Conservation (phyloP, 176 grass and related monocot genomes). For the Poa annua region DNA sequence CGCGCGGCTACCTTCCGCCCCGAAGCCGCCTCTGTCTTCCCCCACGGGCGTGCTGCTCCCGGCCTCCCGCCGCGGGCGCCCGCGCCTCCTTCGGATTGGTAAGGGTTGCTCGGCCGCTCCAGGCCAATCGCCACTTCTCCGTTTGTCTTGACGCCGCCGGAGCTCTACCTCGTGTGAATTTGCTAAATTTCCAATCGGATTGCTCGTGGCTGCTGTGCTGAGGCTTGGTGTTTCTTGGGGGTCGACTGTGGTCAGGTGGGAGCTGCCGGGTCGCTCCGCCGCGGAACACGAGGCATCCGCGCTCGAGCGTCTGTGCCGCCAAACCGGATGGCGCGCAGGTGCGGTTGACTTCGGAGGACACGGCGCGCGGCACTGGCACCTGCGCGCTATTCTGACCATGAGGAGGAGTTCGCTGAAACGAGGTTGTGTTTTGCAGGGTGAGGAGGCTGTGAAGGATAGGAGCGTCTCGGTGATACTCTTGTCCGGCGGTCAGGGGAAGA, state of each 20-base stretch:
- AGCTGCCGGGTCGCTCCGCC: conserved; percentile 31
- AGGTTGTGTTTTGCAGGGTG: conserved; percentile 38
- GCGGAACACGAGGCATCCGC: conserved; percentile 10
- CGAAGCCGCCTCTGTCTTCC: not conserved
- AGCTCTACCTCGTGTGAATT: not conserved
- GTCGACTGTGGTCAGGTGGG: conserved; percentile 31
- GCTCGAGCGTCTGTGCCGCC: conserved; percentile 30
- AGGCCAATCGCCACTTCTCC: not conserved
- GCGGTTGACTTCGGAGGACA: not conserved
- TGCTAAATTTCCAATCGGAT: not conserved
- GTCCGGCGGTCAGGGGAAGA: conserved; percentile 83
- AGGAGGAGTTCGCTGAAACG: conserved; percentile 6
- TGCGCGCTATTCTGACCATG: not conserved
- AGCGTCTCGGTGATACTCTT: conserved; percentile 93
- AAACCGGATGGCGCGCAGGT: conserved; percentile 46
- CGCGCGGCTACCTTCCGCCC: conserved; percentile 8
- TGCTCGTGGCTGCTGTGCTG: conserved; percentile 1
- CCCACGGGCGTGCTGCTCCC: not conserved
- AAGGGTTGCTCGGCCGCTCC: not conserved
- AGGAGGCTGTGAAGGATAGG: conserved; percentile 65
- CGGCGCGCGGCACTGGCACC: not conserved
- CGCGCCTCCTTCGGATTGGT: conserved; percentile 37
- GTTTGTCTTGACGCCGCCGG: not conserved
- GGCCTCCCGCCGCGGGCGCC: not conserved
- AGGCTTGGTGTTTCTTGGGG: not conserved